Evolutionary conservation across 768 basidiomycete genomes (phyloP).

Genomic region (Termitomyces sp.): DNA sequence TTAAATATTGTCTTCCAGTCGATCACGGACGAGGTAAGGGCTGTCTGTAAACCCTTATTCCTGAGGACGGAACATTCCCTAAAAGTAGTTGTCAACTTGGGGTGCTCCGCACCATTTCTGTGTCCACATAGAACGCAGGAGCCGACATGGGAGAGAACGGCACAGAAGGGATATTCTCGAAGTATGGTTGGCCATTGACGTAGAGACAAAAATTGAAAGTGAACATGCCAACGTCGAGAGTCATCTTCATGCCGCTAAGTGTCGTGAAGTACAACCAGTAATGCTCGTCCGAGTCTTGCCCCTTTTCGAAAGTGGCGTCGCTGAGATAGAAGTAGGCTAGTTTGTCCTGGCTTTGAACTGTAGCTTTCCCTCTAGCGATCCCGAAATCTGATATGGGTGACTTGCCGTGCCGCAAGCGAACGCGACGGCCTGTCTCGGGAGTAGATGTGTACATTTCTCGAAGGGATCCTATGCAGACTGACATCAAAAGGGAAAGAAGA

Average conservation of each 20-base stretch:
- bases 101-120: slow-evolving; percentile 11
- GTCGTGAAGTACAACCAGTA: slow-evolving; percentile 51
- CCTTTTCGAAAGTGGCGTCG: slow-evolving; percentile 20
- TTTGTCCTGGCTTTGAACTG: slow-evolving; percentile 31
- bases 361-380: slow-evolving; percentile 27
- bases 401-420: slow-evolving; percentile 32
- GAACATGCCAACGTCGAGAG: slow-evolving; percentile 39
- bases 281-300: slow-evolving; percentile 42
- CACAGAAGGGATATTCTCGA: neutral
- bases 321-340: slow-evolving; percentile 30
- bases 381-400: slow-evolving; percentile 27
- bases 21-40: slow-evolving; percentile 8
- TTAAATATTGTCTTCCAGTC: slow-evolving; percentile 14
- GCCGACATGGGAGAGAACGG: slow-evolving; percentile 5
- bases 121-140: slow-evolving; percentile 24
- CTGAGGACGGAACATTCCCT: slow-evolving; percentile 27
- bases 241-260: slow-evolving; percentile 34
- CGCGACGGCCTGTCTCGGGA: slow-evolving; percentile 20
- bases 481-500: slow-evolving; percentile 23
- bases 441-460: slow-evolving; percentile 29
- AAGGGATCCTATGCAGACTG: slow-evolving; percentile 26
- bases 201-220: slow-evolving; percentile 33
- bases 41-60: slow-evolving; percentile 18
- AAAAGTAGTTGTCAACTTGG: slow-evolving; percentile 8
- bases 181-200: slow-evolving; percentile 6